Base-by-base conservation (phyloP, 805 yeast genomes). In the Metschnikowia corniflorae region DNA sequence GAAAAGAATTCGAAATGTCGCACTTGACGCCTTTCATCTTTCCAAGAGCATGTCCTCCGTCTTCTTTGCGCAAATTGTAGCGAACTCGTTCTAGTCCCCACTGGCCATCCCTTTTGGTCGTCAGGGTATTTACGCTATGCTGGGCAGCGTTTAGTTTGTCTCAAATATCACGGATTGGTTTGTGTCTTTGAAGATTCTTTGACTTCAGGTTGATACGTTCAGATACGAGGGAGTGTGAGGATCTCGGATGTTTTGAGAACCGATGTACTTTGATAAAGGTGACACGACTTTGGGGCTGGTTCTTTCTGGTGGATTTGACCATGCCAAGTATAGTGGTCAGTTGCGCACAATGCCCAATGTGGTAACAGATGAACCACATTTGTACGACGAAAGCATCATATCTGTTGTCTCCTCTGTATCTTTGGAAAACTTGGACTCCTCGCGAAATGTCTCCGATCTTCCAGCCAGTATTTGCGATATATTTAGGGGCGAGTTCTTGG, bases 251-350 rank as follows among this genome's bases (percentile, higher is more conserved):
- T n/a, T 68, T 26, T 74, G 74, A 0, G 85, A 81, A 54, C 82
- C 91, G 0, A 61, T 85, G 37, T 82, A 65, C 49, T 65, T 85
- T 54, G 73, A 78, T 46, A 58, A 61, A 3, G 46, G 53, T 16
- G 9, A 15, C n/a, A 48, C 61, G 10, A 37, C 29, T 3, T 19
- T 54, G 2, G 72, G 72, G 10, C 49, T 56, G 17, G 44, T 67
- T 17, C 53, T 67, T 37, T 67, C 66, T 53, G 72, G 72, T 5
- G 72, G 69, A 8, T 60, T 65, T 9, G 72, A 67, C 47, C 62
- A 59, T 37, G 63, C 68, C 33, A 67, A 67, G 42, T 64, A 61
- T 47, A 29, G 52, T 6, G 43, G 45, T 20, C 29, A 33, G 17
- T 40, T 45, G 43, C 35, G 65, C 22, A 58, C 75, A 1, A 52